Base-by-base conservation (phyloP, 2,329 filamentous ascomycete species). In the Fusarium buxicola region DNA sequence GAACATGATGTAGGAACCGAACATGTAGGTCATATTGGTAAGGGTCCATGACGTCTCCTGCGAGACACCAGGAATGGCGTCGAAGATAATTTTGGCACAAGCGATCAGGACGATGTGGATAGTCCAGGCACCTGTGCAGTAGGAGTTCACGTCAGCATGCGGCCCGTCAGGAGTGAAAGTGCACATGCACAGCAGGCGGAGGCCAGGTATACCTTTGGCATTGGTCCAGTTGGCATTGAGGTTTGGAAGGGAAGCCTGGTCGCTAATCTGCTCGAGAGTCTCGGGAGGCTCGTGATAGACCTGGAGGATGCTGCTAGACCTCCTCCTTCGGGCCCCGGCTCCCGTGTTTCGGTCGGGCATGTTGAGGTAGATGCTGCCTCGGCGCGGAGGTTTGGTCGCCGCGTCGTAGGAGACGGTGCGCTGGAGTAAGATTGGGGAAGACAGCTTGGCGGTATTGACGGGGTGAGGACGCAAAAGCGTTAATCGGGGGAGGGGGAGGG, bases 141-240 rank as follows among this genome's bases (percentile, higher is more conserved):
- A 38, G 44, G 16, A 28, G 12, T 53, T 43, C 45, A 38, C 18
- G 56, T 72, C 49, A 71, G 70, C 50, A 56, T 53, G 21, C 27
- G 36, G 40, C 34, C 43, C 38, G 61, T 56, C 28, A 30, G 44
- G 39, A 35, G 16, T 27, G 21, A 27, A 50, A 44, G 24, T 44
- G 21, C 39, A 30, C 44, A 38, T 28, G 54, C 35, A 32, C 46
- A 40, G 36, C 38, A 38, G 44, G 55, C 39, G 52, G 46, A 38
- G 50, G 46, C 47, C 48, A 47, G 44, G 28, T 59, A 80, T 81
- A 98, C 95, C 95, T 88, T 99, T 99, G 73, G 94, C 92, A 79
- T 98, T 98, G 69, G 97, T 96, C 95, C 95, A 99, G 81, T 97
- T 92, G 69, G 95, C 93, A 79, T 99, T 99, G 74, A 97, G 81